A percentile compares a stretch with the other conserved stretches of the same genome.
These are phyloP conservation scores for Ustilago nuda DNA, from an alignment of 1,284 basidiomycete genomes.

Conservation along the genomic window DNA sequence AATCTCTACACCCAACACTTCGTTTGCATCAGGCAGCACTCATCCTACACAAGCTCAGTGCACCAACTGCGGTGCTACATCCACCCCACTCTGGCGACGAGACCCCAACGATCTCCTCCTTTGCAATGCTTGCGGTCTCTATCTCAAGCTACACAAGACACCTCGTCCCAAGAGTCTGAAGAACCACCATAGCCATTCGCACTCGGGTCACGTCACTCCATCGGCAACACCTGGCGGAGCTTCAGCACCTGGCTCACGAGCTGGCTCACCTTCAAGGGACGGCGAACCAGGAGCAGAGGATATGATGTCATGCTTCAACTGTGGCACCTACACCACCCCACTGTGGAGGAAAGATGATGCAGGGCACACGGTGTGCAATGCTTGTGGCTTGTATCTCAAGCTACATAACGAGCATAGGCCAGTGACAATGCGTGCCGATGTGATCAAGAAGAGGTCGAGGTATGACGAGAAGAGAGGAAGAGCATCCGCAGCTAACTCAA, in stretches of 20 bases:
- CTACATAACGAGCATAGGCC: conserved; percentile 63
- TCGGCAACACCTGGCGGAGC: conserved; percentile 52
- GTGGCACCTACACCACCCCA: conserved; percentile 66
- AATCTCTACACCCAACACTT: conserved; percentile 20
- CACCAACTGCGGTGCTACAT: conserved; percentile 65
- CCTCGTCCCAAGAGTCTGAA: conserved; percentile 62
- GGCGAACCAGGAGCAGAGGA: conserved; percentile 38
- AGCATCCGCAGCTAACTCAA: conserved; percentile 26
- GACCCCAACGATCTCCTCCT: conserved; percentile 62
- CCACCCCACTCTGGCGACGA: conserved; percentile 65
- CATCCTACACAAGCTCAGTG: conserved; percentile 51
- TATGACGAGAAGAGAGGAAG: conserved; percentile 58
- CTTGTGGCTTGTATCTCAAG: conserved; percentile 64
- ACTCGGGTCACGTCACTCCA: conserved; percentile 49
- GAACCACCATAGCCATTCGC: conserved; percentile 53
- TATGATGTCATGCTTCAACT: conserved; percentile 63
- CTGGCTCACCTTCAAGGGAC: conserved; percentile 32
- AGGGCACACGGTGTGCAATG: conserved; percentile 64
- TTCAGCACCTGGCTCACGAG: conserved; percentile 38
- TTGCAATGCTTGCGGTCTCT: conserved; percentile 68
- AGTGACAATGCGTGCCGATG: conserved; percentile 62
- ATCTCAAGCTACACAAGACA: conserved; percentile 65
- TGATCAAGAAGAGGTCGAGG: conserved; percentile 64
- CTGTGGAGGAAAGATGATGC: conserved; percentile 66
- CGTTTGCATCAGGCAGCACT: conserved; percentile 28